These are phyloP conservation scores for Passalora sequoiae DNA, from an alignment of 2,329 filamentous ascomycete genomes.

Conservation along the genomic window DNA sequence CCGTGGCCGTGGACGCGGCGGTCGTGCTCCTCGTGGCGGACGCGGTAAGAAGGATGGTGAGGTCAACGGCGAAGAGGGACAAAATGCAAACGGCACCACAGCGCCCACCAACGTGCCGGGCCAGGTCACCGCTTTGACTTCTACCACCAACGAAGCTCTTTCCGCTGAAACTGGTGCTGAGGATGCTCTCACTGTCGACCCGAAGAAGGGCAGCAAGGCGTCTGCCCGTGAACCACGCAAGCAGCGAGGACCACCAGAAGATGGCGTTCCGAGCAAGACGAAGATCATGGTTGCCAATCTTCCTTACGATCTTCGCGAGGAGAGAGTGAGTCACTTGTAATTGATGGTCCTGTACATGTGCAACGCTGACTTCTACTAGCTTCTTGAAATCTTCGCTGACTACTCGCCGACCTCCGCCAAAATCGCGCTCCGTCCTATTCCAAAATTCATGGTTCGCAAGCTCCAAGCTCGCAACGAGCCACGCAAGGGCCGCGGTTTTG, in stretches of 20 bases:
- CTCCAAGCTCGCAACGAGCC: constrained; percentile 95
- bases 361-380: constrained; percentile 50
- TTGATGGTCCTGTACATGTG: neutral
- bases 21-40: constrained; percentile 58
- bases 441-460: constrained; percentile 99
- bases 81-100: constrained; percentile 40
- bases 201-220: constrained; percentile 39
- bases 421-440: constrained; percentile 96
- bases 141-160: constrained; percentile 51
- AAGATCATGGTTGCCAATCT: constrained; percentile 99
- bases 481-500: constrained; percentile 98
- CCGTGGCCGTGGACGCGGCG: constrained; percentile 57
- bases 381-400: constrained; percentile 91
- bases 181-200: constrained; percentile 39
- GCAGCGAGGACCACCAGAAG: constrained; percentile 92
- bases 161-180: constrained; percentile 50
- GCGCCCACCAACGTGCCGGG: constrained; percentile 49
- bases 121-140: constrained; percentile 47
- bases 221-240: constrained; percentile 56
- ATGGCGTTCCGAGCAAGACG: constrained; percentile 96
- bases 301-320: constrained; percentile 94
- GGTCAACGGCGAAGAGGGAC: constrained; percentile 28
- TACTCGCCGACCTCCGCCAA: constrained; percentile 94
- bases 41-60: constrained; percentile 53
- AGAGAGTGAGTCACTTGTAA: constrained; percentile 63